Percentiles rank a stretch among this genome's conserved stretches.
These are phyloP conservation scores for Nigrospora oryzae DNA, from an alignment of 2,329 filamentous ascomycete species.

Conservation along the genomic window DNA sequence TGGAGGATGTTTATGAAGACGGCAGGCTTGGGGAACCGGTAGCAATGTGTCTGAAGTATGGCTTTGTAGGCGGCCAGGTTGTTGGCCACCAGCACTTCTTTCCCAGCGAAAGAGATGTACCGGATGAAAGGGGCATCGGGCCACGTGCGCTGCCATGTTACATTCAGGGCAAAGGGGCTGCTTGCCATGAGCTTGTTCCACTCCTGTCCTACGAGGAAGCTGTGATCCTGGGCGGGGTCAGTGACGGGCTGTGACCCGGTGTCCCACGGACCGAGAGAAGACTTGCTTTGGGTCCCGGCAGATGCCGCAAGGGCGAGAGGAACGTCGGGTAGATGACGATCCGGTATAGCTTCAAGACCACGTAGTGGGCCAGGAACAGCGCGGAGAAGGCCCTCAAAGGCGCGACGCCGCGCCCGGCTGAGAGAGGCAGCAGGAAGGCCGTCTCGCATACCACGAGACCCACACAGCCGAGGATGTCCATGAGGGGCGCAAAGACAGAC, in stretches of 20 bases:
- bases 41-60: constrained; percentile 28
- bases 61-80: constrained; percentile 24
- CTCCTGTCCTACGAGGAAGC: constrained; percentile 30
- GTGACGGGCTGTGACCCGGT: background rate
- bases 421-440: too few species aligned
- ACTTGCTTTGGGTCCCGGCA: constrained; percentile 33
- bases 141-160: constrained; percentile 21
- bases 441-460: too few species aligned
- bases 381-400: background rate
- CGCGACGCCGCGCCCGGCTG: too few species aligned
- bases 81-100: constrained; percentile 28
- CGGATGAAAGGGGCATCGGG: constrained; percentile 28
- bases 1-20: constrained; percentile 22
- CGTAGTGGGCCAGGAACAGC: constrained; percentile 9
- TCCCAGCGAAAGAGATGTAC: constrained; percentile 23
- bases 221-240: constrained; percentile 21
- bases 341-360: constrained; percentile 20
- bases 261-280: too few species aligned
- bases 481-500: too few species aligned
- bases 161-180: constrained; percentile 15
- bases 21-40: constrained; percentile 26
- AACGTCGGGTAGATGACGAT: constrained; percentile 32
- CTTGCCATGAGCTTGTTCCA: constrained; percentile 20
- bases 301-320: constrained; percentile 31
- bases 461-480: too few species aligned